These are phyloP conservation scores for Candida alai DNA, from an alignment of 805 yeast species.

Conservation along the genomic window DNA sequence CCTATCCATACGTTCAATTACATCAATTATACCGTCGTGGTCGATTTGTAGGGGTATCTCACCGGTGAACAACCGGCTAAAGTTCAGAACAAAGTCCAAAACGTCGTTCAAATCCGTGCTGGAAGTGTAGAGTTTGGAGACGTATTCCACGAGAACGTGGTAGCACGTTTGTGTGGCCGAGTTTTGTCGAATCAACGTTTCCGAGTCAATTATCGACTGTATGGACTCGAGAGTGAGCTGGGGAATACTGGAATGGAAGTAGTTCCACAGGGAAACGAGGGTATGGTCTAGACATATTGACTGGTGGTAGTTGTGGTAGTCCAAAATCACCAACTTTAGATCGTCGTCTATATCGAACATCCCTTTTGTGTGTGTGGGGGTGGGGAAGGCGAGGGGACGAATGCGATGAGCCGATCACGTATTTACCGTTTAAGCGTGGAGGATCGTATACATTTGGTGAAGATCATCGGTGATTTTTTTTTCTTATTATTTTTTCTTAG, in stretches of 20 bases:
- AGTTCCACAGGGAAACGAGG: conserved; percentile 2
- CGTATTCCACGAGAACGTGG: conserved; percentile 3
- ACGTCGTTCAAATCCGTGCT: conserved; percentile 1
- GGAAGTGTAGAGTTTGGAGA: conserved; percentile 1
- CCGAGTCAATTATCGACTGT: background rate
- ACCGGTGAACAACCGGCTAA: background rate
- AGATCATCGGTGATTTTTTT: background rate
- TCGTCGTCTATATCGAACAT: conserved; percentile 8
- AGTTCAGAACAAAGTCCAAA: conserved; percentile 1
- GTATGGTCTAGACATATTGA: conserved; percentile 6
- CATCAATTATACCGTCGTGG: background rate
- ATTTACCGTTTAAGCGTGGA: too few relatives aligned
- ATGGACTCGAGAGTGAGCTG: conserved; percentile 2
- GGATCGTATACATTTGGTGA: too few relatives aligned
- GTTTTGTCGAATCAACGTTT: conserved; percentile 2
- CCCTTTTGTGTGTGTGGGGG: background rate
- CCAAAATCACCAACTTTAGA: conserved; percentile 8
- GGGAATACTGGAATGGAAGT: conserved; percentile 6
- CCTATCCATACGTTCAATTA: background rate
- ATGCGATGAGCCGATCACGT: too few relatives aligned
- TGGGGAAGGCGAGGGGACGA: too few relatives aligned
- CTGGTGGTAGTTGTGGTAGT: conserved; percentile 8
- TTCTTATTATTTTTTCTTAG: background rate
- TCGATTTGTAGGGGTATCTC: conserved; percentile 1
- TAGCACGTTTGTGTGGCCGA: conserved; percentile 1